Evolutionary conservation across 2,329 filamentous ascomycete genomes (phyloP).

Genomic region (Coccinonectria pachysandricola): DNA sequence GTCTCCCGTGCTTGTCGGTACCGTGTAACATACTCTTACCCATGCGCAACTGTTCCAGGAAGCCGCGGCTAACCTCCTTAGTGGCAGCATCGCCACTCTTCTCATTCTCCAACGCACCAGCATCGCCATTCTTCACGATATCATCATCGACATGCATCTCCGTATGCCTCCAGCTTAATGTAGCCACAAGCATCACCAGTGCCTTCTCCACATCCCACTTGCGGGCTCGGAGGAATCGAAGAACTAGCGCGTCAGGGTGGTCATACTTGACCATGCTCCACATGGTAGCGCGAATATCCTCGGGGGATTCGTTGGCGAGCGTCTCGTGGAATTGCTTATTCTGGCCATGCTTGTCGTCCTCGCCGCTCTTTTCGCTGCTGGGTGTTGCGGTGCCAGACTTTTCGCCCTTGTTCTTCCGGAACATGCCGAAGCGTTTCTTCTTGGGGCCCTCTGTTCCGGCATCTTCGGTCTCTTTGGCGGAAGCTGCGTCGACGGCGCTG

Average conservation of each 20-base stretch:
- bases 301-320: conserved; percentile 64
- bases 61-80: conserved; percentile 64
- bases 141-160: conserved; percentile 86
- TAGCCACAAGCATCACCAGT: conserved; percentile 86
- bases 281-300: conserved; percentile 68
- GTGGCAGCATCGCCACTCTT: conserved; percentile 44
- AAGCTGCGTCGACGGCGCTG: conserved; percentile 11
- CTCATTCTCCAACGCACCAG: conserved; percentile 49
- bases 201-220: conserved; percentile 37
- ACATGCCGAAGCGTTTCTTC: conserved; percentile 64
- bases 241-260: conserved; percentile 72
- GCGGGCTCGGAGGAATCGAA: conserved; percentile 31
- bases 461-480: conserved; percentile 12
- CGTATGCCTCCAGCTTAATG: conserved; percentile 78
- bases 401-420: conserved; percentile 50
- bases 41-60: conserved; percentile 72
- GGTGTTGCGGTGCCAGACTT: conserved; percentile 26
- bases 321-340: conserved; percentile 78
- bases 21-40: conserved; percentile 93
- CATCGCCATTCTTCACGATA: conserved; percentile 70
- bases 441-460: conserved; percentile 52
- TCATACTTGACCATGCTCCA: conserved; percentile 96
- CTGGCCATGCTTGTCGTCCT: conserved; percentile 88
- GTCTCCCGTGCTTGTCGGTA: conserved; percentile 70
- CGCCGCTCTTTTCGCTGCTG: conserved; percentile 31